Evolutionary conservation across 345 rosid genomes (phyloP), one percentile per base, ranked within the genome.

Genomic region (Eucalyptus melliodora): DNA sequence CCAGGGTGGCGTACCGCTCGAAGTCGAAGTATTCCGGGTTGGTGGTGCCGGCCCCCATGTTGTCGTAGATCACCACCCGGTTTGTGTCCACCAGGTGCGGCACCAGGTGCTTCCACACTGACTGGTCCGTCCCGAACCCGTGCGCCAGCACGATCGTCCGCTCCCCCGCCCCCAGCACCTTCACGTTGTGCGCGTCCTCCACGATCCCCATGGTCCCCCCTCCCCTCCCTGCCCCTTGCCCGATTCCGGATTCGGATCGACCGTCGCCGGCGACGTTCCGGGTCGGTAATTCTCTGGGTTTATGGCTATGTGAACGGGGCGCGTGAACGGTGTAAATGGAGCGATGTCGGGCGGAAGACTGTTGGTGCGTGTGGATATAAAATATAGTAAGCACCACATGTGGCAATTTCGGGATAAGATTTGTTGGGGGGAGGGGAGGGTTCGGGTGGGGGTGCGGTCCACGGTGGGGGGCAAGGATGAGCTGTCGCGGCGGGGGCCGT

Each of bases 81-180:
- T 93, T 91, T 60, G 93, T 96, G 9, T 93, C 97, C 12, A 96
- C 86, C 7, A 97, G 94, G 92, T 97, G 98, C 21, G 99, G 99
- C 7, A 97, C 94, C 24, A 97, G 92, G 92, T 97, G 98, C 90
- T 95, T 97, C 99, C 99, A 97, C 6, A 94, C 96, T 2, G 99
- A 97, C 89, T 97, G 99, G 89, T 97, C 98, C 24, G 99, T 95
- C 81, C 99, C 99, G 88, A 96, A 97, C 4, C 99, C 99, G 87
- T 96, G 99, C 50, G 95, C 99, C 72, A 97, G 91, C 21, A 97
- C 95, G 50, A 97, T 92, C 1, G 88, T 89, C 89, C 90, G 93
- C 16, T 90, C 91, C 51, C n/a, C 98, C 42, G 97, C 90, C 2
- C 99, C 99, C 59, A 95, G 26, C 37, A 95, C 93, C 92, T 93